These are phyloP conservation scores for Liriodendron chinense DNA, from an alignment of 164 flowering plant species.

Conservation along the genomic window DNA sequence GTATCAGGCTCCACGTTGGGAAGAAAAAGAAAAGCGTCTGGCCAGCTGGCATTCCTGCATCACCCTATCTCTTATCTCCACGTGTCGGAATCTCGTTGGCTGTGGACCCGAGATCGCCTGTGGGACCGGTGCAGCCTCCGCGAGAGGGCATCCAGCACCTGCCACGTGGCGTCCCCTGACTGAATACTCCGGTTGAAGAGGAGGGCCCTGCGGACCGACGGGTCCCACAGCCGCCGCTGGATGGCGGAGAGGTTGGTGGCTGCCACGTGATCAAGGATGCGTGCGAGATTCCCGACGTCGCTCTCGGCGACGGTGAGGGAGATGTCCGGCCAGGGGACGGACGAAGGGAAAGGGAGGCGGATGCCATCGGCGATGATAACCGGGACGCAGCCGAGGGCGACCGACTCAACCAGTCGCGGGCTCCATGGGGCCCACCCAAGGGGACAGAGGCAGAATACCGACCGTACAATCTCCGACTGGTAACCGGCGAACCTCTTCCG, in stretches of 20 bases:
- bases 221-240: constrained; percentile 67
- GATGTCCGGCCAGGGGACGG: constrained; percentile 70
- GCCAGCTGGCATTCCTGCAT: too few species aligned
- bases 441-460: constrained; percentile 87
- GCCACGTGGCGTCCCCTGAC: constrained; percentile 95
- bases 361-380: constrained; percentile 91
- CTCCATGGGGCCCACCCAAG: constrained; percentile 99
- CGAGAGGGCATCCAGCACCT: constrained; percentile 38
- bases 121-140: constrained; percentile 37
- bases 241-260: constrained; percentile 55
- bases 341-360: constrained; percentile 65
- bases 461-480: constrained; percentile 81
- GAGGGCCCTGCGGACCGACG: constrained; percentile 45
- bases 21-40: too few species aligned
- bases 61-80: too few species aligned
- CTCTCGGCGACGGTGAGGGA: constrained; percentile 75
- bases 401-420: constrained; percentile 84
- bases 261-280: constrained; percentile 72
- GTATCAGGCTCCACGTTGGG: too few species aligned
- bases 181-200: constrained; percentile 41
- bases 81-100: too few species aligned
- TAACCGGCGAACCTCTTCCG: constrained; percentile 72
- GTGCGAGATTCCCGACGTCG: constrained; percentile 53
- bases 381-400: constrained; percentile 87
- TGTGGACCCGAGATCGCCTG: constrained; percentile 15